Evolutionary conservation across 345 rosid genomes (phyloP), one percentile per base, ranked within the genome.

Genomic region (Aquilaria sinensis): DNA sequence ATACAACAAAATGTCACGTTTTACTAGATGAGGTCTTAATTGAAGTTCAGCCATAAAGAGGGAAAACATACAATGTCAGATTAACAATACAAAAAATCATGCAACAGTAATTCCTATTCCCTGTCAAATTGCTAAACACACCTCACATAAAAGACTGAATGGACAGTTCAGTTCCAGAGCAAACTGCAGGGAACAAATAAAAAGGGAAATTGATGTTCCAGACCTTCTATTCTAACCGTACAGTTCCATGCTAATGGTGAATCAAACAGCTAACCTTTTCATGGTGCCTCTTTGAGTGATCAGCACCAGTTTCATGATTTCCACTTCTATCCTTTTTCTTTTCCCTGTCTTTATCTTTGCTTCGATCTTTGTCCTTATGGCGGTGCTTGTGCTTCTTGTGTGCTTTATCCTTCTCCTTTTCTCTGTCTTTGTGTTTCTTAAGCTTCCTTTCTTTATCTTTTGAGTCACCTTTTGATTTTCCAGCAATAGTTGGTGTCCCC

Each of bases 401-500:
- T 80, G 85, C 96, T 84, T 78, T 85, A 69, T 94, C 93, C 72
- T 88, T 90, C 48, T 84, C 96, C 78, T 84, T 87, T 59, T 88
- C 96, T 67, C 76, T 86, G 66, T 93, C 96, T 75, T 66, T 93
- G 77, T 78, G 92, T 77, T 86, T 93, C 77, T 82, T 93, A 78
- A 83, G 98, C 80, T 86, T 93, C 83, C 91, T 82, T 66, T 89
- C 94, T 77, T 83, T 88, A 73, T 90, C 96, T 70, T 83, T 90
- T 15, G 87, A 75, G 62, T 86, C 94, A 63, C 77, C 68, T 72
- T 79, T 93, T 54, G 82, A 81, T 77, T 88, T 94, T 9, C 87
- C 77, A 30, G 88, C 78, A 68, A 90, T 46, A 0, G 96, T 94
- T 57, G 92, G 96, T 53, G 67, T 70, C 69, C 97, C 96, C 71